Base-by-base conservation (phyloP, 2,329 filamentous ascomycete genomes). In the Epichloe uncinata region DNA sequence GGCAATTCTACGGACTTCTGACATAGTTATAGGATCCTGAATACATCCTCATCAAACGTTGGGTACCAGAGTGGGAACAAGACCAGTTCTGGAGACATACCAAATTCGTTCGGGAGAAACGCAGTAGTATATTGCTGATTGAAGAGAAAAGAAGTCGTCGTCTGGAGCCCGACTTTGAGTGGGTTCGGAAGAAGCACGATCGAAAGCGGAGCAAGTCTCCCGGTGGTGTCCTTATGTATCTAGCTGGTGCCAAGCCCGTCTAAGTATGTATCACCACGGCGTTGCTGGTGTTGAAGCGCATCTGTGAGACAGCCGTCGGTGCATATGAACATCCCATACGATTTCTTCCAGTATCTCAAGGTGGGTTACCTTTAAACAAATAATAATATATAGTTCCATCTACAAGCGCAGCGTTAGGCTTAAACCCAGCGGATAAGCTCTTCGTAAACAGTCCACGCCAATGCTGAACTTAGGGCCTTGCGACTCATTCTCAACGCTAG, bases 381-480 rank as follows among this genome's bases (percentile, higher is more conserved):
- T n/a, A n/a, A n/a, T n/a, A n/a, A n/a, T n/a, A 30, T 30, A 11
- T 30, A 11, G 26, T 30, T 30, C 3, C 26, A 30, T 30, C 8
- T 30, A 30, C 26, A 30, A 30, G 26, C 26, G 4, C 3, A 30
- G 26, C 26, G 26, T 30, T 8, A 0, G 26, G 18, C 18, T 13
- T 38, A 16, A 20, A n/a, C 16, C 58, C 85, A 76, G 53, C 90
- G 73, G 54, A 97, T 84, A 58, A 96, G 67, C 66, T 96, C 91
- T 69, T 98, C 93, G 62, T 98, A 98, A 40, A 96, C 75, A 9
- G 91, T 97, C 93, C 93, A 98, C 7, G 91, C 91, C 57, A 97
- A 73, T n/a, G 93, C 93, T 48, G 85, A 91, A 66, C 90, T 96
- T 42, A 96, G 69, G 5, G 89, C 91, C 67, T 98, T 98, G 57